phyloP scores from a whole-genome alignment of 2,329 filamentous ascomycete species.

The Monilinia laxa region DNA sequence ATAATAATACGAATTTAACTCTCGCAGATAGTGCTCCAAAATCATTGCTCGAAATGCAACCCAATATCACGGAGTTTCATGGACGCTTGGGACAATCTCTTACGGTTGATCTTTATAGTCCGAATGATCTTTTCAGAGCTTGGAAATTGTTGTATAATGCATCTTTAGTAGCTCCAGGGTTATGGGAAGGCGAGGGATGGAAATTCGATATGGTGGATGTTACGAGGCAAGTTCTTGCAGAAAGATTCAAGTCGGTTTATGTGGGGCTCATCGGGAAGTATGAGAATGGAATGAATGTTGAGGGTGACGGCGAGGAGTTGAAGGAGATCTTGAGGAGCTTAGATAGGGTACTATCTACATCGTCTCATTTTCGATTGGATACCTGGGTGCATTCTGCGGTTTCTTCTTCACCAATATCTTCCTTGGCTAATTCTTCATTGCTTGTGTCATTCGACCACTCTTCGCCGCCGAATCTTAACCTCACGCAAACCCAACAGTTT shows the following conservation, averaged over 20 bases:
- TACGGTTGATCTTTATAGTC: neutral
- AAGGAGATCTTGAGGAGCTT: neutral
- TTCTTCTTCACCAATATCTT: neutral
- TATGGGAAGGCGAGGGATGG: conserved; percentile 4
- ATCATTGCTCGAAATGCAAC: neutral
- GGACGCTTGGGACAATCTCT: neutral
- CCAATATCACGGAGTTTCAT: neutral
- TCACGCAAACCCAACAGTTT: neutral
- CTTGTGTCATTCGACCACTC: fast-evolving
- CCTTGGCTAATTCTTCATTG: neutral
- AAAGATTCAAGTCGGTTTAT: neutral
- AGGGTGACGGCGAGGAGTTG: neutral
- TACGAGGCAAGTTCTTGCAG: neutral
- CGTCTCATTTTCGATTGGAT: conserved; percentile 6
- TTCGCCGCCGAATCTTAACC: neutral
- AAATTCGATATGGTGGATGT: conserved; percentile 13
- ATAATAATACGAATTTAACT: conserved; percentile 5
- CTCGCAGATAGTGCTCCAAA: neutral
- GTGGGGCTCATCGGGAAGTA: neutral
- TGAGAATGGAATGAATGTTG: neutral
- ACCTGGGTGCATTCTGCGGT: neutral
- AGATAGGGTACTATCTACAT: neutral
- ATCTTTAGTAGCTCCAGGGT: neutral
- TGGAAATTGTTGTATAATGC: neutral
- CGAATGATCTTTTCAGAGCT: neutral